Conservation (phyloP, 306 rosid species). For the Leucaena leucocephala region DNA sequence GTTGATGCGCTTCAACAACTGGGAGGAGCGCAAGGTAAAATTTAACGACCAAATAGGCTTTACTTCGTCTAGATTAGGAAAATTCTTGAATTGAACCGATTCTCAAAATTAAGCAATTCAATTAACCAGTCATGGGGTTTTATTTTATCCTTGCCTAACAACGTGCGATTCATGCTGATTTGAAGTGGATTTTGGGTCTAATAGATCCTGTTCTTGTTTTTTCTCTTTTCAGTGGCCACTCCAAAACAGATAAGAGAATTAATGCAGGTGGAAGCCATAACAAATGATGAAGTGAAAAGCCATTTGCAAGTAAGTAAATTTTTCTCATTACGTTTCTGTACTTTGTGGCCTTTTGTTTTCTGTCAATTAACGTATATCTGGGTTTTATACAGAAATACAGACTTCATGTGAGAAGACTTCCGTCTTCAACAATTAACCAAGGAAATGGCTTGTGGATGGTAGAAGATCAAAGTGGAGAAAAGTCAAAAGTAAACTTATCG, state of each 20-base stretch:
- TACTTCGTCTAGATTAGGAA: not conserved
- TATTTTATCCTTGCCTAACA: not conserved
- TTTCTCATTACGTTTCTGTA: not conserved
- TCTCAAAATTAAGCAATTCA: not conserved
- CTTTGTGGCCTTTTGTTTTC: not conserved
- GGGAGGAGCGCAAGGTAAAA: constrained; percentile 84
- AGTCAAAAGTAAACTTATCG: constrained; percentile 48
- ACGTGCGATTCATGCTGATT: not conserved
- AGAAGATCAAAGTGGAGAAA: constrained; percentile 53
- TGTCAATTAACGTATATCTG: not conserved
- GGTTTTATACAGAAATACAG: constrained; percentile 75
- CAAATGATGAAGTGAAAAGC: constrained; percentile 97
- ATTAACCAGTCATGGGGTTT: not conserved
- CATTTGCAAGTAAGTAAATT: constrained; percentile 72
- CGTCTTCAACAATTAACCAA: constrained; percentile 44
- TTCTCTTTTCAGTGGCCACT: constrained; percentile 63
- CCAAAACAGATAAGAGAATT: constrained; percentile 94
- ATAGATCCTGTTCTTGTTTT: not conserved
- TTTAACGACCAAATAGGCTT: not conserved
- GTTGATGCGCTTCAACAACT: constrained; percentile 76
- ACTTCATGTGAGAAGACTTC: constrained; percentile 71
- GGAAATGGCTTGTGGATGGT: constrained; percentile 48
- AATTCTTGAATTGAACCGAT: constrained; percentile 9
- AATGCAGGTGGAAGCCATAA: constrained; percentile 83
- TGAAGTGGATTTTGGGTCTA: not conserved